A percentile compares a stretch with the other conserved stretches of the same genome.
Conservation (phyloP, 192 early-diverging fungal genomes). For the Piromyces sp. region DNA sequence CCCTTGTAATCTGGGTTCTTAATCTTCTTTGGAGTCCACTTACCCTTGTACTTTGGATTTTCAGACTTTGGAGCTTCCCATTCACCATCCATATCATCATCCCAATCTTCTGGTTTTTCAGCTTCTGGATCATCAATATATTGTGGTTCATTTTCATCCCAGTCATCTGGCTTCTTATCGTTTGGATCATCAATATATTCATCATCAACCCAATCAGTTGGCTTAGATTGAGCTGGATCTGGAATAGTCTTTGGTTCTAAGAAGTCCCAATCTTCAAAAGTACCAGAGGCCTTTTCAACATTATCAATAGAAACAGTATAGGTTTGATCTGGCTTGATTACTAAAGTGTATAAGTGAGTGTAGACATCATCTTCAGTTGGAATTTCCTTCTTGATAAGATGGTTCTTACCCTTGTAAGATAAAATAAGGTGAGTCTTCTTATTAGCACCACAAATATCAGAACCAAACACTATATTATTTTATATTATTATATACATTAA, state of each 20-base stretch:
- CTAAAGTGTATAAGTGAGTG: conserved; percentile 27
- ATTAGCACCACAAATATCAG: conserved; percentile 27
- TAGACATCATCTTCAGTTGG: conserved; percentile 15
- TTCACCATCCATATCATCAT: conserved; percentile 29
- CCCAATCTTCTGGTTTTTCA: conserved; percentile 72
- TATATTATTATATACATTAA: no score
- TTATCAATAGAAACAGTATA: conserved; percentile 21
- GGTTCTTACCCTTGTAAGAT: conserved; percentile 28
- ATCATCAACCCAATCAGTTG: conserved; percentile 25
- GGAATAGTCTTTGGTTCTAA: conserved; percentile 21
- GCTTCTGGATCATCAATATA: conserved; percentile 69
- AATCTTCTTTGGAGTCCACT: conserved; percentile 24
- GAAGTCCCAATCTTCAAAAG: conserved; percentile 21
- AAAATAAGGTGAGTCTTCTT: conserved; percentile 22
- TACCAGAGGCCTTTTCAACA: conserved; percentile 14
- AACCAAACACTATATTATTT: conserved; percentile 22
- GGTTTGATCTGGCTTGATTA: conserved; percentile 25
- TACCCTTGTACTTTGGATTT: conserved; percentile 29
- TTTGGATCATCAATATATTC: conserved; percentile 51
- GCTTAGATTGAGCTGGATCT: conserved; percentile 18
- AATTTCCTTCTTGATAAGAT: conserved; percentile 23
- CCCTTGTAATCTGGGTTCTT: conserved; percentile 29
- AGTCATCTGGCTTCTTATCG: conserved; percentile 55
- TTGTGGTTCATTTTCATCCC: conserved; percentile 50
- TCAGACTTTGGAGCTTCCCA: conserved; percentile 21